Percentiles rank a stretch among this genome's conserved stretches.
Evolutionary conservation across 768 basidiomycete genomes (phyloP).

Genomic region (Tephrocybe rancida): DNA sequence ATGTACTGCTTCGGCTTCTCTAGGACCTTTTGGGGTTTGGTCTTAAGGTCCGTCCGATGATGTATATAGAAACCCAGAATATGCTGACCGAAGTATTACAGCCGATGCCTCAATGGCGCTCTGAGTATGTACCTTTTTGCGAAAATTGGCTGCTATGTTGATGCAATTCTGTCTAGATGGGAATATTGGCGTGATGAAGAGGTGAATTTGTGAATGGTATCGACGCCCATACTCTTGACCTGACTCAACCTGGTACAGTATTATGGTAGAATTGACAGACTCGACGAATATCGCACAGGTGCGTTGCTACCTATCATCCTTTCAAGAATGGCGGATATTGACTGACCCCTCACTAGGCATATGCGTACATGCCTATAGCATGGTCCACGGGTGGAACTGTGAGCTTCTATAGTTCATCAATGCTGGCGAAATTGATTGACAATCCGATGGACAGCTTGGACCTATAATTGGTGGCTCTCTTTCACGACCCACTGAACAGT

Average conservation of each 20-base stretch:
- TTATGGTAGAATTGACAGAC: constrained; percentile 77
- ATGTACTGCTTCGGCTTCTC: constrained; percentile 80
- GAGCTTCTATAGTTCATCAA: background rate
- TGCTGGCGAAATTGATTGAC: background rate
- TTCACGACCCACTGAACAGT: constrained; percentile 46
- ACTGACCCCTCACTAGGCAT: constrained; percentile 39
- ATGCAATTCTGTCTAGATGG: constrained; percentile 36
- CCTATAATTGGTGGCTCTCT: constrained; percentile 55
- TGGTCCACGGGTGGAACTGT: constrained; percentile 34
- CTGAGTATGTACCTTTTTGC: background rate
- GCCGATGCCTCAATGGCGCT: constrained; percentile 61
- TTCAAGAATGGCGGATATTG: background rate
- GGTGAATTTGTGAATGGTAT: too few species aligned
- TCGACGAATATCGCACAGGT: constrained; percentile 55
- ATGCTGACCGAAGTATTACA: too few species aligned
- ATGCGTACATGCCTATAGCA: constrained; percentile 66
- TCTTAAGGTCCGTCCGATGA: constrained; percentile 42
- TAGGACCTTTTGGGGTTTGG: constrained; percentile 63
- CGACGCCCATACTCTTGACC: too few species aligned
- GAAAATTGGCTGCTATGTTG: background rate
- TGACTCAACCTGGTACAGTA: constrained; percentile 35
- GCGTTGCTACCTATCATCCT: background rate
- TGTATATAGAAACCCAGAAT: too few species aligned
- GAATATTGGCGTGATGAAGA: constrained; percentile 74
- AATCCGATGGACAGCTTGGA: constrained; percentile 16